Base-by-base conservation (phyloP, 164 flowering plant species). In the Tinospora cordifolia region DNA sequence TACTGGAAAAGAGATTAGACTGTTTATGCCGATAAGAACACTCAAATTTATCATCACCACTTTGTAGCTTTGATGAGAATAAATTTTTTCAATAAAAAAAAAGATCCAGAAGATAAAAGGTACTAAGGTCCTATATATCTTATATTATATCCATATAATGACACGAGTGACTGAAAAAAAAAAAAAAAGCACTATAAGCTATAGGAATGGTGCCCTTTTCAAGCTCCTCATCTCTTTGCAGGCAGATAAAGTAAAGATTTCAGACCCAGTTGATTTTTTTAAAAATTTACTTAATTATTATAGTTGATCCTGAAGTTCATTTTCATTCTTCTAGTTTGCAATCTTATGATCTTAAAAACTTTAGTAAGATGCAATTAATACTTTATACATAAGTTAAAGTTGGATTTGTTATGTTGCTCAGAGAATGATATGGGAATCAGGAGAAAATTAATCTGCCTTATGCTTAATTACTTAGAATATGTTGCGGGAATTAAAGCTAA, bases 371-470 rank as follows among this genome's bases (percentile, higher is more conserved):
- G 54, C 54, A 47, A 13, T 47, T 47, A 47, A 19, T 47, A n/a
- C n/a, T n/a, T 13, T 47, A 8, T 47, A 47, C 14, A 3, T 47
- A 13, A 19, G 19, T 47, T 14, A 0, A 19, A 15, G 14, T 47
- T 47, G 0, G 47, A 44, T 44, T 44, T 9, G 47, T 9, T 7
- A 44, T 44, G 47, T 44, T 44, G 13, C 47, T 44, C 47, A 44
- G 3, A 44, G 14, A 54, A 14, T 11, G 64, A 57, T 54, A 39
- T 72, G 64, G 54, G 74, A 65, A 72, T 72, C 74, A 57, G 15
- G 63, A 47, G 36, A 11, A 40, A 25, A 46, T 14, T 63, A 36
- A 71, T 65, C 60, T 54, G 4, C 36, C 3, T 30, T 30, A 30
- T 30, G 36, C 36, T 30, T 30, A 30, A 30, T 30, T 19, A 19